A percentile compares a stretch with the other conserved stretches of the same genome.
These are phyloP conservation scores for Trametes elegans DNA, from an alignment of 768 basidiomycete species.

Conservation along the genomic window DNA sequence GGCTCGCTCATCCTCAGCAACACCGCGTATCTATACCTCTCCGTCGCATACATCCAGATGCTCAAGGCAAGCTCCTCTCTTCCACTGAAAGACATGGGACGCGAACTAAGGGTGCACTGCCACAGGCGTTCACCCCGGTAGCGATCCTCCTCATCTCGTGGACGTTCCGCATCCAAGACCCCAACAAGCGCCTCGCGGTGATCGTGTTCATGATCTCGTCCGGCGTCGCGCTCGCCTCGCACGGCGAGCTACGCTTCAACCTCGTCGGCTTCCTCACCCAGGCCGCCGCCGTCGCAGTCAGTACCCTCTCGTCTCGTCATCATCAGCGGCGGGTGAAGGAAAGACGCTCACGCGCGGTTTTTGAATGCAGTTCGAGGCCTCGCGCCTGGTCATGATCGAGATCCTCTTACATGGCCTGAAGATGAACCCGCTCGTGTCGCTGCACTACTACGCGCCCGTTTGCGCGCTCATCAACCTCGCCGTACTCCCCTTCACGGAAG, in stretches of 20 bases:
- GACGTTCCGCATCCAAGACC: constrained; percentile 84
- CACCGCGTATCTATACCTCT: constrained; percentile 88
- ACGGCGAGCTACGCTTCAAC: constrained; percentile 86
- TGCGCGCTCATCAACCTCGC: constrained; percentile 87
- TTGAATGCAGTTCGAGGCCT: constrained; percentile 80
- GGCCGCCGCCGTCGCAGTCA: constrained; percentile 77
- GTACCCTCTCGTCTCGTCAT: constrained; percentile 32
- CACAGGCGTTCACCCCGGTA: constrained; percentile 85
- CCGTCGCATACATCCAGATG: constrained; percentile 96
- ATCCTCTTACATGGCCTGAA: constrained; percentile 91
- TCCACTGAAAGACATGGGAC: no score
- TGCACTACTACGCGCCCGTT: constrained; percentile 96
- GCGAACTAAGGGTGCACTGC: background rate
- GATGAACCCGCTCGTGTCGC: constrained; percentile 94
- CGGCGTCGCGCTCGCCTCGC: constrained; percentile 88
- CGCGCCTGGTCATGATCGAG: constrained; percentile 94
- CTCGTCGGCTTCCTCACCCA: constrained; percentile 86
- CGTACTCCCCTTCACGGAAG: constrained; percentile 90
- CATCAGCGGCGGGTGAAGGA: background rate
- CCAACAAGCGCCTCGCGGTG: constrained; percentile 71
- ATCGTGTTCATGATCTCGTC: constrained; percentile 90
- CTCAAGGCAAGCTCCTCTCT: constrained; percentile 58
- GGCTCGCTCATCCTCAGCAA: constrained; percentile 90
- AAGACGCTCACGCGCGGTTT: background rate
- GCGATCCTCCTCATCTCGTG: constrained; percentile 94